Evolutionary conservation across 106 monocot genomes (phyloP), one percentile per base, ranked within the genome.

Genomic region (Xerophyta viscosa): DNA sequence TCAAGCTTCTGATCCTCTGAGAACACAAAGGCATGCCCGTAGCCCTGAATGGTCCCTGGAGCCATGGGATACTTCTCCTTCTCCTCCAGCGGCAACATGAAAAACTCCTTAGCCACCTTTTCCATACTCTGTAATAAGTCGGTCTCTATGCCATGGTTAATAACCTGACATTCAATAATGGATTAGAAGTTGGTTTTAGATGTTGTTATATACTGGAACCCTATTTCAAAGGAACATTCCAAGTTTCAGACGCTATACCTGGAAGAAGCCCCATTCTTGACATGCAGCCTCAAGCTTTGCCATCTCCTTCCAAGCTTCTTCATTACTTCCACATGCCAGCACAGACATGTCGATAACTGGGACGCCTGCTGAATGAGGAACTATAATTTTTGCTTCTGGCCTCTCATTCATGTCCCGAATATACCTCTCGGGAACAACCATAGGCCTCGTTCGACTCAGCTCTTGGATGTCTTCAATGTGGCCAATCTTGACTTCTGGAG

Each of bases 1-100:
- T 80, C 86, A 7, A 86, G 70, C 66, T 86, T 86, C 77, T 86
- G 81, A 15, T 81, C 86, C 49, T 86, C 86, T 3, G 81, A 81
- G 77, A 86, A 80, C 46, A 86, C 73, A 27, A 80, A 86, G 8
- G 77, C 77, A 11, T 81, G 86, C 29, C 86, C 86, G 24, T 86
- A 86, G 0, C 86, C 86, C 44, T 81, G 86, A 24, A 86, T 57
- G 1, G 69, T 77, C 29, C 81, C 73, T 0, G 77, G 81, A 7
- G 54, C 66, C 81, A 86, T 73, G 9, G 73, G 77, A 24, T 86
- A 86, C 63, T 70, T 80, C 73, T 86, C 77, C 37, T 86, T 86
- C 65, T 86, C 86, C 47, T 76, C 72, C 27, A 86, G 28, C 5
- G 81, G 86, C 10, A 81, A 80, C 58, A 60, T 60, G 86, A 86